Percentiles rank a stretch among this genome's conserved stretches.
Conservation (phyloP, 2,329 filamentous ascomycete species). For the Cytospora piceicola region DNA sequence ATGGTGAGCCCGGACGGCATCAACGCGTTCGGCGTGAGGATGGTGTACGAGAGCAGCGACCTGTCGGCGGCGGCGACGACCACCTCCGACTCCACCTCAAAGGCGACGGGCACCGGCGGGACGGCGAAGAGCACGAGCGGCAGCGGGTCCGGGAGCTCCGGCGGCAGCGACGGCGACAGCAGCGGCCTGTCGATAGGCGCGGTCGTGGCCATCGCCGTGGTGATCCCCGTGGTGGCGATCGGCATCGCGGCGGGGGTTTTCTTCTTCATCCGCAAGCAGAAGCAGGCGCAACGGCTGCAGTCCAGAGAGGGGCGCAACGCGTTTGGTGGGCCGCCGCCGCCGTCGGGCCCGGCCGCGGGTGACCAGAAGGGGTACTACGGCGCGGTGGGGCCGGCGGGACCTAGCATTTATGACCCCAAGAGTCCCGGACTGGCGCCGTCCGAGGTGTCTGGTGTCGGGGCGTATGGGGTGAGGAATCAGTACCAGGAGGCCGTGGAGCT, state of each 20-base stretch:
- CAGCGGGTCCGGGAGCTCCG: not conserved
- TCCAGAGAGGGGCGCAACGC: not conserved
- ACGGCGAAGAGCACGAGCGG: not conserved
- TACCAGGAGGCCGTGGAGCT: conserved; percentile 17
- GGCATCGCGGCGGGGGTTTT: conserved; percentile 35
- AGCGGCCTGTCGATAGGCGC: conserved; percentile 34
- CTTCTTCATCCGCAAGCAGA: conserved; percentile 31
- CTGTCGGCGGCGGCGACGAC: conserved; percentile 23
- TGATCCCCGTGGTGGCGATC: conserved; percentile 38
- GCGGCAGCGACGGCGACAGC: conserved; percentile 2
- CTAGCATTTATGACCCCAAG: conserved; percentile 6
- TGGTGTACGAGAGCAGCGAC: conserved; percentile 42
- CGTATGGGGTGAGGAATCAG: conserved; percentile 11
- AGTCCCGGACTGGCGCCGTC: conserved; percentile 2
- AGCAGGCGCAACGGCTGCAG: not conserved
- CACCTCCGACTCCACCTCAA: not conserved
- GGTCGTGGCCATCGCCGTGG: conserved; percentile 38
- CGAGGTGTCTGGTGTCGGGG: conserved; percentile 11
- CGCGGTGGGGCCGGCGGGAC: not conserved
- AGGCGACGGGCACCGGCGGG: not conserved
- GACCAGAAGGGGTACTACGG: conserved; percentile 10
- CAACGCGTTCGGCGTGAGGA: conserved; percentile 42
- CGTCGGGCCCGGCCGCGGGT: not conserved
- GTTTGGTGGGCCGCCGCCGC: too few relatives aligned
- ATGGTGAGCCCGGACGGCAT: conserved; percentile 37